phyloP scores from a whole-genome alignment of 768 basidiomycete genomes.

The Psilocybe subaeruginosa region DNA sequence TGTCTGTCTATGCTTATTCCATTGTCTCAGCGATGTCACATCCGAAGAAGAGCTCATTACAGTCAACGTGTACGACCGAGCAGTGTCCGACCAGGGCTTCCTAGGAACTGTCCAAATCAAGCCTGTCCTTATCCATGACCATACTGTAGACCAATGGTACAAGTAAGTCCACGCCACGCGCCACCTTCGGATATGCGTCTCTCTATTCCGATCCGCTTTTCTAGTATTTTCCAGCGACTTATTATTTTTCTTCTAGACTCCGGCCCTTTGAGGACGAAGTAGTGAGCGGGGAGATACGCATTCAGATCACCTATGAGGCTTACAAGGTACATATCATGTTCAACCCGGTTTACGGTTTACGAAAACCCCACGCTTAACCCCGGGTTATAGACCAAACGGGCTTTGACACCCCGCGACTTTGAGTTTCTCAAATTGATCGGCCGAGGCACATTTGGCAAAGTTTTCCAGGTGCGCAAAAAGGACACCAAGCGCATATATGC shows the following conservation, averaged over 20 bases:
- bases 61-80: slow-evolving; percentile 90
- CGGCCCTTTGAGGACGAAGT: slow-evolving; percentile 76
- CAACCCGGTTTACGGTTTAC: slow-evolving; percentile 8
- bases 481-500: slow-evolving; percentile 99
- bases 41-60: slow-evolving; percentile 82
- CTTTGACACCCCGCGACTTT: slow-evolving; percentile 93
- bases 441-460: slow-evolving; percentile 96
- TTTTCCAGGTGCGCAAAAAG: slow-evolving; percentile 97
- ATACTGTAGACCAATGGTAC: slow-evolving; percentile 97
- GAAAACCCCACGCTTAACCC: slow-evolving; percentile 4
- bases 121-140: slow-evolving; percentile 89
- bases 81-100: slow-evolving; percentile 83
- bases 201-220: slow-evolving; percentile 10
- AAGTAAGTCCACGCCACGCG: slow-evolving; percentile 57
- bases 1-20: slow-evolving; percentile 5
- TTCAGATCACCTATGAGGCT: slow-evolving; percentile 94
- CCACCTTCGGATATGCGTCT: neutral
- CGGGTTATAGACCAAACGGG: slow-evolving; percentile 69
- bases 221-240: too few relatives aligned
- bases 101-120: slow-evolving; percentile 91
- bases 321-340: slow-evolving; percentile 64
- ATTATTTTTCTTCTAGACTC: slow-evolving; percentile 48
- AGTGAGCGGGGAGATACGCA: slow-evolving; percentile 91
- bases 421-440: slow-evolving; percentile 99
- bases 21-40: slow-evolving; percentile 81